Evolutionary conservation across 352 stramenopile genomes (phyloP), one percentile per base, ranked within the genome.

Genomic region (Globisporangium spiculum): DNA sequence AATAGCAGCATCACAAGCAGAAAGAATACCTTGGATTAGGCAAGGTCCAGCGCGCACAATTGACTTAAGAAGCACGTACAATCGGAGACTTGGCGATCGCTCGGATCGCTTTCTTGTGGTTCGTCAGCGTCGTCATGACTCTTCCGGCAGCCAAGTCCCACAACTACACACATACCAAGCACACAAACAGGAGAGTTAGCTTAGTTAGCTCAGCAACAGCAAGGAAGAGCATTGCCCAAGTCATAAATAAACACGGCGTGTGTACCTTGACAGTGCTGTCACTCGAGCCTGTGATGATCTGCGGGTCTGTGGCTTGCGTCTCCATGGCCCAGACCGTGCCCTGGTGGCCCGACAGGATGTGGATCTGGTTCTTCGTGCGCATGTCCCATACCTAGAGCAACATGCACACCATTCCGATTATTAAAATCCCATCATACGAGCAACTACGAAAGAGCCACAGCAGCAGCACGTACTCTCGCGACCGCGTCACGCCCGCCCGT

Each of bases 91-190:
- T 92, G 65, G 80, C 83, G 53, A 99, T 68, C 3, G 96, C 88
- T 9, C 98, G 89, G 20, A 99, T 83, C 22, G 90, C 93, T 77
- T 99, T 99, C 86, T 99, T 99, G 82, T 99, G 98, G 81, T 99
- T 98, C n/a, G 98, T 99, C 22, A 99, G 78, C 12, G 97, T 99
- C 26, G 96, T 97, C 86, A 99, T 98, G 54, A 97, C 92, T 78
- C 99, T 99, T 26, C 98, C 98, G 0, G 97, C 96, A 5, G 96
- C 96, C 38, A 99, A 81, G 80, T 99, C 98, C 98, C 98, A 99
- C 5, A 99, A 72, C 84, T 94, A 36, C 27, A 65, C 22, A n/a
- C 48, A 10, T 38, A 10, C 27, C 27, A 2, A 26, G 24, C 38
- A 46, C 10, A 14, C 20, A 57, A 59, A n/a, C 16, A 30, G 48